Evolutionary conservation across 2,329 filamentous ascomycete species (phyloP).

Genomic region (Mariannaea elegans): DNA sequence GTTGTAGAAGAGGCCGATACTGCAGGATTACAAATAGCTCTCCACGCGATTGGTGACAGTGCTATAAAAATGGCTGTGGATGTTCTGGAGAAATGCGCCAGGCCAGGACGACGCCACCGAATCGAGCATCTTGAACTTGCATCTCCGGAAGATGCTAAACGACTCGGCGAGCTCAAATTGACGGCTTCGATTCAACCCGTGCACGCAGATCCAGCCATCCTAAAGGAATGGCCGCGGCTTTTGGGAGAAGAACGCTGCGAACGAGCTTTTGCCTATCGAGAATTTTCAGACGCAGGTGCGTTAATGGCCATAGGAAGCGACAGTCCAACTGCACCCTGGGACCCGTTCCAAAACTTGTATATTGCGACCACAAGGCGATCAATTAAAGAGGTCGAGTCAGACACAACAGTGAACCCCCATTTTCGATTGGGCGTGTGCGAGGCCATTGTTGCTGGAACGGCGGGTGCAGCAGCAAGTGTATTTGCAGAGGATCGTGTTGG

Average conservation of each 20-base stretch:
- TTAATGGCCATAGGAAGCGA: slow-evolving; percentile 64
- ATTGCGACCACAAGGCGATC: slow-evolving; percentile 62
- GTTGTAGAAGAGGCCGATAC: slow-evolving; percentile 61
- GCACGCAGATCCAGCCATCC: slow-evolving; percentile 64
- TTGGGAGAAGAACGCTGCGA: slow-evolving; percentile 60
- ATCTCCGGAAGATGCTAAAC: slow-evolving; percentile 58
- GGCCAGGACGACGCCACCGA: slow-evolving; percentile 59
- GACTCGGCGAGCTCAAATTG: slow-evolving; percentile 64
- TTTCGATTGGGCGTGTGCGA: slow-evolving; percentile 59
- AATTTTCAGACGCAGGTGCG: slow-evolving; percentile 63
- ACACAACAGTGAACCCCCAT: slow-evolving; percentile 55
- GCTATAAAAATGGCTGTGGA: slow-evolving; percentile 64
- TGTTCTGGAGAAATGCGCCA: slow-evolving; percentile 51
- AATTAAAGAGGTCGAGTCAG: slow-evolving; percentile 52
- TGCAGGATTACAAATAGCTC: slow-evolving; percentile 63
- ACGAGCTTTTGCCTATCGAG: slow-evolving; percentile 69
- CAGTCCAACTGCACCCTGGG: slow-evolving; percentile 64
- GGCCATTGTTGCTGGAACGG: slow-evolving; percentile 58
- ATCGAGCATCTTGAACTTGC: slow-evolving; percentile 70
- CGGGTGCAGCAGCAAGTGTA: slow-evolving; percentile 59
- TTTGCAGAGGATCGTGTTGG: slow-evolving; percentile 60
- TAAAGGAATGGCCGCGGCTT: slow-evolving; percentile 64
- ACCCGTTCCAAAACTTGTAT: slow-evolving; percentile 62
- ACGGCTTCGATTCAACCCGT: slow-evolving; percentile 64
- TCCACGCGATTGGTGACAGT: slow-evolving; percentile 71